These are phyloP conservation scores for Teunomyces cretensis DNA, from an alignment of 805 yeast species.

Conservation along the genomic window DNA sequence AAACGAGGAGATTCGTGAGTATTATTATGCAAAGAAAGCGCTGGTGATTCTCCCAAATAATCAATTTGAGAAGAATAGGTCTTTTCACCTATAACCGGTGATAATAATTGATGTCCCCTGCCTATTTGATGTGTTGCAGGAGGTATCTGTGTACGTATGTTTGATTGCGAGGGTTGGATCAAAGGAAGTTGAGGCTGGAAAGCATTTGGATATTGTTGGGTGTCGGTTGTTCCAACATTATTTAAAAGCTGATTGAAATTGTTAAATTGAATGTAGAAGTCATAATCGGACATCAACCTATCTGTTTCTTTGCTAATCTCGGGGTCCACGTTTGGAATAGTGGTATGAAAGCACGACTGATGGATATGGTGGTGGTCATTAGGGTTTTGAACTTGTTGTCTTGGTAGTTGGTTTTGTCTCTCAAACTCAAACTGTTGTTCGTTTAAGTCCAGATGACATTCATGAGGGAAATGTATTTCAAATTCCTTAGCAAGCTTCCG, in stretches of 20 bases:
- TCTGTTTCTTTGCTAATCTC: conserved; percentile 4
- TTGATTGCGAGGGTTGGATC: conserved; percentile 2
- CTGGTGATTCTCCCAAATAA: not conserved
- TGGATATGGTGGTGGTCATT: conserved; percentile 24
- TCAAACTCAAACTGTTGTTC: not conserved
- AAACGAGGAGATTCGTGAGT: conserved; percentile 6
- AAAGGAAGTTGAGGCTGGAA: not conserved
- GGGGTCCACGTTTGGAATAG: conserved; percentile 25
- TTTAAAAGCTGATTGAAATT: conserved; percentile 21
- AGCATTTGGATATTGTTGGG: not conserved
- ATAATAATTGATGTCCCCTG: not conserved
- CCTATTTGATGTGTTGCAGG: not conserved
- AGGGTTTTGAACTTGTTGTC: not conserved
- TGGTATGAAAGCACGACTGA: conserved; percentile 48
- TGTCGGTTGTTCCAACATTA: not conserved
- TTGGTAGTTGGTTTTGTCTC: not conserved
- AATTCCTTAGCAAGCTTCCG: conserved; percentile 15
- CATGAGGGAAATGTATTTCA: conserved; percentile 42
- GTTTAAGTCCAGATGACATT: conserved; percentile 24
- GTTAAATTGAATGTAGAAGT: conserved; percentile 37
- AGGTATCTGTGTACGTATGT: not conserved
- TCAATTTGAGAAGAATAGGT: not conserved
- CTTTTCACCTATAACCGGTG: not conserved
- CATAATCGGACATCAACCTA: conserved; percentile 32
- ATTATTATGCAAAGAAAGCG: not conserved